These are phyloP conservation scores for Rhynchospora pubera DNA, from an alignment of 176 grass and related monocot genomes.

Conservation along the genomic window DNA sequence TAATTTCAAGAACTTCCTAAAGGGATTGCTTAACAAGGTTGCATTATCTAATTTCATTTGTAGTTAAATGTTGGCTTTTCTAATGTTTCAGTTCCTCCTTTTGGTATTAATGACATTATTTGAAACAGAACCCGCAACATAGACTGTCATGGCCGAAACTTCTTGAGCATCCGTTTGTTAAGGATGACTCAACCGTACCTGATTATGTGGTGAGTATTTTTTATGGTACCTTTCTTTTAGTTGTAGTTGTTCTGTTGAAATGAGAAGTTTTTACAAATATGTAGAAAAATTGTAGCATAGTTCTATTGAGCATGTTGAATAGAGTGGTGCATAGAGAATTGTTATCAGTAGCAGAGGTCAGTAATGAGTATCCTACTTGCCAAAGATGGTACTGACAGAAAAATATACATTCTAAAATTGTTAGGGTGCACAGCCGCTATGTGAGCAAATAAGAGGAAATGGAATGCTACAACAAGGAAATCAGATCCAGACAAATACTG, in stretches of 20 bases:
- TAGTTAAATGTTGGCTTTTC: background rate
- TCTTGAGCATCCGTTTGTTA: slow-evolving; percentile 91
- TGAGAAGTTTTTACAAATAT: background rate
- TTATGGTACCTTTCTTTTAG: background rate
- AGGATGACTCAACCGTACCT: slow-evolving; percentile 46
- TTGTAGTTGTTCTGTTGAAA: background rate
- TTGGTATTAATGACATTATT: slow-evolving; percentile 35
- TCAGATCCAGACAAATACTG: background rate
- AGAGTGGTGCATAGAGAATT: background rate
- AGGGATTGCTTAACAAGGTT: slow-evolving; percentile 95
- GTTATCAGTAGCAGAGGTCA: background rate
- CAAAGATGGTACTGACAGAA: background rate
- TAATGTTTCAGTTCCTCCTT: slow-evolving; percentile 12
- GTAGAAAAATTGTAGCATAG: background rate
- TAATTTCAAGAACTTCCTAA: slow-evolving; percentile 89
- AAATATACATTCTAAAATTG: background rate
- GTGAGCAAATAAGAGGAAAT: slow-evolving; percentile 26
- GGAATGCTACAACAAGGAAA: background rate
- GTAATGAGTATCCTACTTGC: background rate
- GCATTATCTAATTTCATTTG: background rate
- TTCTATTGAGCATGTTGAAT: background rate
- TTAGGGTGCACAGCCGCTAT: slow-evolving; percentile 6
- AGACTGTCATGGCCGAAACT: slow-evolving; percentile 88
- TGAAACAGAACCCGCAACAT: slow-evolving; percentile 66
- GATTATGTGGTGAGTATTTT: slow-evolving; percentile 29